A percentile compares a stretch with the other conserved stretches of the same genome.
Conservation (phyloP, 2,329 filamentous ascomycete species). For the Penicillium crustosum region DNA sequence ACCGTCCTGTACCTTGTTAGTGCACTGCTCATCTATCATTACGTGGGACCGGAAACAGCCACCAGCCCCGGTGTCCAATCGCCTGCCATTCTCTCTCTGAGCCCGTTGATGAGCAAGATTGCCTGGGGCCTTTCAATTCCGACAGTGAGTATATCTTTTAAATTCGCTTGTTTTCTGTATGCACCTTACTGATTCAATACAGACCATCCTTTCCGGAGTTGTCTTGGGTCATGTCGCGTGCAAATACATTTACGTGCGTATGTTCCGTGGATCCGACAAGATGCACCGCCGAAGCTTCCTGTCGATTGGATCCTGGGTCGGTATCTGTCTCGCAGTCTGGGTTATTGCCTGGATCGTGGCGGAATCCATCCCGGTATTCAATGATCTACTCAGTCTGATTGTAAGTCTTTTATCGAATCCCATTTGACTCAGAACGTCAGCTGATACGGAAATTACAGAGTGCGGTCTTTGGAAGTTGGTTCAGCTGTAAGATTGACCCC, state of each 20-base stretch:
- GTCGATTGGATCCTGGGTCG: slow-evolving; percentile 59
- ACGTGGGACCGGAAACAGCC: slow-evolving; percentile 52
- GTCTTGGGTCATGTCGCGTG: slow-evolving; percentile 66
- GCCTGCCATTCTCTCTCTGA: slow-evolving; percentile 65
- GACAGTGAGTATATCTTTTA: slow-evolving; percentile 43
- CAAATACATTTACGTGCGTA: slow-evolving; percentile 64
- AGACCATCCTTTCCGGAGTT: slow-evolving; percentile 67
- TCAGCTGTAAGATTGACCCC: slow-evolving; percentile 49
- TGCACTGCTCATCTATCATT: slow-evolving; percentile 67
- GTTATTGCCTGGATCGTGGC: slow-evolving; percentile 65
- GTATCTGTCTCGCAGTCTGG: slow-evolving; percentile 57
- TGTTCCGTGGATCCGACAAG: slow-evolving; percentile 60
- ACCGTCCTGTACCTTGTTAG: slow-evolving; percentile 65
- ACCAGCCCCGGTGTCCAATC: slow-evolving; percentile 50
- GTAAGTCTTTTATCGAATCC: slow-evolving; percentile 19
- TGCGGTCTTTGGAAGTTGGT: slow-evolving; percentile 66
- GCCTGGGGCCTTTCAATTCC: slow-evolving; percentile 68
- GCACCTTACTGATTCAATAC: background rate
- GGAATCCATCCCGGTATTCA: slow-evolving; percentile 68
- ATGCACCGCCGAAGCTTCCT: slow-evolving; percentile 50
- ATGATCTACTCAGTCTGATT: slow-evolving; percentile 63
- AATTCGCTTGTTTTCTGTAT: background rate
- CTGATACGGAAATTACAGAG: slow-evolving; percentile 31
- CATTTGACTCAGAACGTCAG: background rate
- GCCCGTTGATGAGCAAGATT: slow-evolving; percentile 57